Conservation (phyloP, 805 yeast species). For the Ogataea angusta region DNA sequence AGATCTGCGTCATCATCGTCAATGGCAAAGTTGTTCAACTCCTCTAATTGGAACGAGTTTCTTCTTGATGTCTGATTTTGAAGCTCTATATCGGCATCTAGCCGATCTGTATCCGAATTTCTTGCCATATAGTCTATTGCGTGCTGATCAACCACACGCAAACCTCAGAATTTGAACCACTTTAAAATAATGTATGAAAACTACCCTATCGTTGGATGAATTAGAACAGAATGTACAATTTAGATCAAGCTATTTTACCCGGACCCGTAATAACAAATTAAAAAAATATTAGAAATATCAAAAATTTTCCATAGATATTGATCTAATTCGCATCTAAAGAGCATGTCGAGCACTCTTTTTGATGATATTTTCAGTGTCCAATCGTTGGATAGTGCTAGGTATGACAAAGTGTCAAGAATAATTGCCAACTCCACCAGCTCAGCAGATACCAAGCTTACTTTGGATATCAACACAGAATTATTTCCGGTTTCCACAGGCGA, state of each 20-base stretch:
- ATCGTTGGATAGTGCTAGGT: constrained; percentile 82
- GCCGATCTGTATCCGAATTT: constrained; percentile 2
- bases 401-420: constrained; percentile 87
- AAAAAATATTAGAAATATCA: neutral
- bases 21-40: constrained; percentile 23
- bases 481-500: constrained; percentile 80
- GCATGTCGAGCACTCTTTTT: constrained; percentile 73
- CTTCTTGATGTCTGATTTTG: constrained; percentile 21
- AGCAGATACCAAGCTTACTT: constrained; percentile 72
- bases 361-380: constrained; percentile 89
- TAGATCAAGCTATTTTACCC: constrained; percentile 6
- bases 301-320: constrained; percentile 5
- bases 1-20: constrained; percentile 21
- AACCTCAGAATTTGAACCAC: too few relatives aligned
- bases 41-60: constrained; percentile 18
- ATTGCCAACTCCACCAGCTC: constrained; percentile 85
- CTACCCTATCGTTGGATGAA: neutral
- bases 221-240: constrained; percentile 3
- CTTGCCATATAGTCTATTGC: constrained; percentile 2
- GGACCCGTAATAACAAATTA: constrained; percentile 1
- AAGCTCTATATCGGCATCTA: constrained; percentile 21
- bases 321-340: neutral
- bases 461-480: constrained; percentile 88
- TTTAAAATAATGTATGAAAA: too few relatives aligned
- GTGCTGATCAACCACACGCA: too few relatives aligned